Base-by-base conservation (phyloP, 805 yeast species). In the Yarrowia divulgata region DNA sequence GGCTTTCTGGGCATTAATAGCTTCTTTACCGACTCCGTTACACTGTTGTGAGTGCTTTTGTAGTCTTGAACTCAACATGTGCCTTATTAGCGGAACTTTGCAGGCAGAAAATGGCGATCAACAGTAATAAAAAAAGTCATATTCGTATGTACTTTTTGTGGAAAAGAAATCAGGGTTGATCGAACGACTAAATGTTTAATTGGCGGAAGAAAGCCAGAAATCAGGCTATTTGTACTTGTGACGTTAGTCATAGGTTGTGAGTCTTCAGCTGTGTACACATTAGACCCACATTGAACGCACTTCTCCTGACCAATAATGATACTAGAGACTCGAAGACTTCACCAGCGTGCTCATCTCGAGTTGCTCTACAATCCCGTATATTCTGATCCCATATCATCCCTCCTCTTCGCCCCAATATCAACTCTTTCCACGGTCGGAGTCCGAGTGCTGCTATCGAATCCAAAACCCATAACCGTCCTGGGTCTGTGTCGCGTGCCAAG, bases 401-500 rank as follows among this genome's bases (percentile, higher is more conserved):
- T 13, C 42, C 6, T 13, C 16, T 5, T 39, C 16, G 4, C 42
- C 42, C 42, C 42, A 6, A 39, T 2, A 23, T 23, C 29, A 23
- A 23, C 29, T 23, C 29, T 23, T 23, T 4, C 29, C 29, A 23
- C 29, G 29, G 29, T 39, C 42, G 43, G 43, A 40, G 40, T 39
- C 40, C 16, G 40, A 5, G 13, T 10, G 7, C 40, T 13, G 40
- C 6, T 10, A 39, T 12, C 16, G 2, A 10, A 10, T 9, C 40
- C 14, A 13, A 39, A 39, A 39, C 13, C 14, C 6, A 39, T 12
- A 39, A 9, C 40, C 16, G 39, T 3, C 6, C 45, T 1, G 18
- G 54, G 54, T 48, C 45, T 1, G 18, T 37, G 54, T 48, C 54
- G 54, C 57, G 39, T 35, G 57, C 57, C 57, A 52, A 52, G 57